Conservation (phyloP, 805 yeast genomes). For the Ogataea paraovalis region DNA sequence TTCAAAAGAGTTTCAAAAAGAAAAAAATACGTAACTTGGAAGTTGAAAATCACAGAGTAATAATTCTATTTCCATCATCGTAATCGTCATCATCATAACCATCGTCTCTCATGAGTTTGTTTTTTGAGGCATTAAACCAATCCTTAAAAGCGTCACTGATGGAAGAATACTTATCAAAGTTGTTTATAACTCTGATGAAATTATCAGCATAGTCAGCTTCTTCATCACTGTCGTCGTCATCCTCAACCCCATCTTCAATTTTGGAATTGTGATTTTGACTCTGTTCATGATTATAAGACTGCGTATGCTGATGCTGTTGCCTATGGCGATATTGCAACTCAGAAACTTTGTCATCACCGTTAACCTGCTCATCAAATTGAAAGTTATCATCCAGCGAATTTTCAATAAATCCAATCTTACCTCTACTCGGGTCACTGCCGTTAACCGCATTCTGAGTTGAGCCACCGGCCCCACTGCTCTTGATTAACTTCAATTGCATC, state of each 20-base stretch:
- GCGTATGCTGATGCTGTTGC: not conserved
- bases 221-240: constrained; percentile 20
- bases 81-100: not conserved
- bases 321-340: not conserved
- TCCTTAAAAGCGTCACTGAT: constrained; percentile 35
- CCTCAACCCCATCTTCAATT: constrained; percentile 11
- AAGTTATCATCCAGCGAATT: constrained; percentile 32
- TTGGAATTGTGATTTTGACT: not conserved
- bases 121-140: constrained; percentile 26
- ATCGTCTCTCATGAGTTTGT: constrained; percentile 3
- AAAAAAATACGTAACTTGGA: not conserved
- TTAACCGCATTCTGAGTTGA: constrained; percentile 5
- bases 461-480: constrained; percentile 46
- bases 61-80: not conserved
- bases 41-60: not conserved
- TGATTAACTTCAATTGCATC: constrained; percentile 61
- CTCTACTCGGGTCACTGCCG: not conserved
- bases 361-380: constrained; percentile 26
- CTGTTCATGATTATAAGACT: not conserved
- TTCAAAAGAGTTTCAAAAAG: not conserved
- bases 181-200: constrained; percentile 31
- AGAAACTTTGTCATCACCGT: not conserved
- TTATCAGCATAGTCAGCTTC: constrained; percentile 29
- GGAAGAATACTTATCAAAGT: constrained; percentile 32
- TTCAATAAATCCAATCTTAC: constrained; percentile 11